phyloP scores from a whole-genome alignment of 768 basidiomycete genomes.

The Crucibulum laeve region DNA sequence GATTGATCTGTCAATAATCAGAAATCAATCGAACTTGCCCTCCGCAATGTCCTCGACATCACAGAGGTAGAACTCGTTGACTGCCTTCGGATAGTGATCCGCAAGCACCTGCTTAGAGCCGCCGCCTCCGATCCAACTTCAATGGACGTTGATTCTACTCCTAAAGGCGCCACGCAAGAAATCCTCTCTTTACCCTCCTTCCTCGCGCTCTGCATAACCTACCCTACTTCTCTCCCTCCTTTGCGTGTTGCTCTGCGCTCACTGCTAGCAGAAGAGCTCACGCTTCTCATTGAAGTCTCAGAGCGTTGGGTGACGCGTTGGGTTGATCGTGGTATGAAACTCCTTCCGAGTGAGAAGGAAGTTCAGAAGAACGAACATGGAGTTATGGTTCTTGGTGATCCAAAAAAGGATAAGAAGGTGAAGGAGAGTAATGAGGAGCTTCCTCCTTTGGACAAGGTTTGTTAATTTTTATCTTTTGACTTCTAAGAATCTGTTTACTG shows the following conservation, averaged over 20 bases:
- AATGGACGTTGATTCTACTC: slow-evolving; percentile 30
- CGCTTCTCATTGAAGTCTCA: slow-evolving; percentile 39
- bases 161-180: slow-evolving; percentile 7
- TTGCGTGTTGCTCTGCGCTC: slow-evolving; percentile 50
- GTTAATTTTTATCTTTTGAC: neutral
- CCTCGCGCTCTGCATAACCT: slow-evolving; percentile 30
- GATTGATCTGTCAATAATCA: slow-evolving; percentile 13
- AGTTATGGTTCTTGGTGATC: slow-evolving; percentile 25
- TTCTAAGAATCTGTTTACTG: neutral
- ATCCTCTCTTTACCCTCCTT: slow-evolving; percentile 28
- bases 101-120: slow-evolving; percentile 22
- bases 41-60: slow-evolving; percentile 56
- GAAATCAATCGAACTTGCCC: slow-evolving; percentile 45
- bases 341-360: slow-evolving; percentile 36
- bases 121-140: slow-evolving; percentile 26
- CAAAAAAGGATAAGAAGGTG: slow-evolving; percentile 17
- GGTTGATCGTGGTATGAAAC: slow-evolving; percentile 25
- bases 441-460: slow-evolving; percentile 42
- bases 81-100: slow-evolving; percentile 40
- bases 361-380: slow-evolving; percentile 37
- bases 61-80: slow-evolving; percentile 61
- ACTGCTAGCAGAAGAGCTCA: slow-evolving; percentile 45
- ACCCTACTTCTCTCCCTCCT: slow-evolving; percentile 30
- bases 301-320: slow-evolving; percentile 44
- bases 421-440: slow-evolving; percentile 21